Base-by-base conservation (phyloP, 345 rosid species). In the Acer saccharum region DNA sequence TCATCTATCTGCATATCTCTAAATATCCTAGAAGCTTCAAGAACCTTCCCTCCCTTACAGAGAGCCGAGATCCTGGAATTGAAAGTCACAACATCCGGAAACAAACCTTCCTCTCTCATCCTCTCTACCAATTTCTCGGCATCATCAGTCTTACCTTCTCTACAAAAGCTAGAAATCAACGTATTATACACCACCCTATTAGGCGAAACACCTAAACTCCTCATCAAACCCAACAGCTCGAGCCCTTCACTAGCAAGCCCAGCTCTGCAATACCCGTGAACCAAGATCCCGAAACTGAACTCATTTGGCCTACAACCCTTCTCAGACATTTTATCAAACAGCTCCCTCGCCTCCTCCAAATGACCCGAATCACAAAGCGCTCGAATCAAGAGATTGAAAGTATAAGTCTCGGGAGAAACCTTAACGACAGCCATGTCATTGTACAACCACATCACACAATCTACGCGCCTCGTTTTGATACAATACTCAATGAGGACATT, bases 11-110 rank as follows among this genome's bases (percentile, higher is more conserved):
- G 92, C 98, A 96, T 94, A 77, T 96, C 99, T 54, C 97, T 88
- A 80, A 94, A 96, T 81, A 96, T 94, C 75, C 95, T 87, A 73
- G 95, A 92, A 48, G 98, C 99, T 44, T 96, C 97, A 1, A 91
- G 83, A 81, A 91, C 83, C 73, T 92, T 91, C 68, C 99, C 92
- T 14, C 84, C 77, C 46, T 80, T 77, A 75, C 95, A 91, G 77
- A 96, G 97, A 78, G 92, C 97, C 0, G 98, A 92, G 78, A 96
- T 91, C 89, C 95, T 88, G 54, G 95, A 85, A 76, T 92, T 96
- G 58, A 94, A 96, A 78, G 98, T 92, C 61, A 91, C 95, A 41
- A 91, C 90, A 85, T 96, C 89, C 0, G 98, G 98, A 82, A 80
- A 66, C 81, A 96, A 77, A 52, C 97, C 97, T 65, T 88, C 90